These are phyloP conservation scores for Anthoceros angustus DNA, from an alignment of 225 moss, liverwort and hornwort species.

Conservation along the genomic window DNA sequence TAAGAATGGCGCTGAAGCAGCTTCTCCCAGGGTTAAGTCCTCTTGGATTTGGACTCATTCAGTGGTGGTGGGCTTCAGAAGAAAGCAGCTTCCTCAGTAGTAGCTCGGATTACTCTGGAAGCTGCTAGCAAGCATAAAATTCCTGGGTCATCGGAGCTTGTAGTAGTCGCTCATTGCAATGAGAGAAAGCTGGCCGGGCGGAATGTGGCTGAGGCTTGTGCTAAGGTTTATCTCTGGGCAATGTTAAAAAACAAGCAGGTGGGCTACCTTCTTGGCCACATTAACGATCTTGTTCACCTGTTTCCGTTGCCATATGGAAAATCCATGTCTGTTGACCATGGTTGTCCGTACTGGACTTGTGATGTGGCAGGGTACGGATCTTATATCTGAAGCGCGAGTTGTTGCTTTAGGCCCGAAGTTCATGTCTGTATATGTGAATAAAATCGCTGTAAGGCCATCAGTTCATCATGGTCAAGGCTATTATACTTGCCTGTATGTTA, in stretches of 20 bases:
- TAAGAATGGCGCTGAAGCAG: conserved; percentile 20
- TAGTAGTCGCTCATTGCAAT: conserved; percentile 79
- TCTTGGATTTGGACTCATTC: conserved; percentile 31
- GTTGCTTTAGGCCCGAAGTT: conserved; percentile 94
- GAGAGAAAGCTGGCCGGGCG: conserved; percentile 87
- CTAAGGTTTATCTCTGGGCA: conserved; percentile 83
- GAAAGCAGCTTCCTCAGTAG: conserved; percentile 18
- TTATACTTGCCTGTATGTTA: not conserved
- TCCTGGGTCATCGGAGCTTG: conserved; percentile 50
- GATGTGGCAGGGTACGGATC: conserved; percentile 35
- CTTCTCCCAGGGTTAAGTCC: conserved; percentile 8
- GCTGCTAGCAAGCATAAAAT: conserved; percentile 49
- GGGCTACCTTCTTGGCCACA: not conserved
- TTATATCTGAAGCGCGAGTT: conserved; percentile 67
- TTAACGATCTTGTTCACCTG: no score
- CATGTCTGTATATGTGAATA: conserved; percentile 80
- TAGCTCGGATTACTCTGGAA: conserved; percentile 40
- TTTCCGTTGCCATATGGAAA: not conserved
- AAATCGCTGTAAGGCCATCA: conserved; percentile 52
- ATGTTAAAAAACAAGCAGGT: conserved; percentile 86
- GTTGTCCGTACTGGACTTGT: not conserved
- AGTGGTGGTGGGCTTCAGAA: conserved; percentile 40
- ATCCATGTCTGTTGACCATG: not conserved
- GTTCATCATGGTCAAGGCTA: not conserved
- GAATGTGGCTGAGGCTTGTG: conserved; percentile 84